Conservation (phyloP, 306 rosid genomes). For the cucumber (Cucumis sativus) region DNA sequence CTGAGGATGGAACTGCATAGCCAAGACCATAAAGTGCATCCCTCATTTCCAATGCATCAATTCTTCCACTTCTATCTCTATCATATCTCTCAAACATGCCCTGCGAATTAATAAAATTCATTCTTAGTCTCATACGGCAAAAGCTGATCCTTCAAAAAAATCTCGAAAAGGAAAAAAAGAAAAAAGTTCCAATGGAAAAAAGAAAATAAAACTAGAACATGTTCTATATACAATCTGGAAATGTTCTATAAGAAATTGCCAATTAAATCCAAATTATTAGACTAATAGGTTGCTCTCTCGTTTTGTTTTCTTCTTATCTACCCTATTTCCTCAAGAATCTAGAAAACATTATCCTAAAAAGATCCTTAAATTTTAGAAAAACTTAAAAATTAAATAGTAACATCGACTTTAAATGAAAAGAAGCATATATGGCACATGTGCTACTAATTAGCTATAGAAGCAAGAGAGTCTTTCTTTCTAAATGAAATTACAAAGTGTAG, state of each 20-base stretch:
- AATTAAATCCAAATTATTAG: background rate
- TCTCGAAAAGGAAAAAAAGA: background rate
- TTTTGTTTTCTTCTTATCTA: background rate
- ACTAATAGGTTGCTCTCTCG: background rate
- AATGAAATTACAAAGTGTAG: background rate
- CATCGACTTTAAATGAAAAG: background rate
- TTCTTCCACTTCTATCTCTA: slow-evolving; percentile 74
- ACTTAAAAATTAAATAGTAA: background rate
- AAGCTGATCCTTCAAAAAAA: background rate
- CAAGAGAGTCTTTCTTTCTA: background rate
- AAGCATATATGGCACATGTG: background rate
- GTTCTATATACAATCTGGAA: background rate
- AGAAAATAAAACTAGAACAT: background rate
- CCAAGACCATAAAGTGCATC: slow-evolving; percentile 88
- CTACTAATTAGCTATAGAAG: background rate
- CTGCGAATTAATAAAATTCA: slow-evolving; percentile 20
- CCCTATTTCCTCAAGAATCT: background rate
- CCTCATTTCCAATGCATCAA: slow-evolving; percentile 67
- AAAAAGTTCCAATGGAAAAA: background rate
- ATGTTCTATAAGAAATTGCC: background rate
- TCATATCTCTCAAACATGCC: slow-evolving; percentile 74
- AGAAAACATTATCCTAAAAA: background rate
- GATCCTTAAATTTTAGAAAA: background rate
- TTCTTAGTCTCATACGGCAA: background rate
- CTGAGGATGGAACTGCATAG: slow-evolving; percentile 51